These are phyloP conservation scores for Claviceps capensis DNA, from an alignment of 2,329 filamentous ascomycete genomes.

Conservation along the genomic window DNA sequence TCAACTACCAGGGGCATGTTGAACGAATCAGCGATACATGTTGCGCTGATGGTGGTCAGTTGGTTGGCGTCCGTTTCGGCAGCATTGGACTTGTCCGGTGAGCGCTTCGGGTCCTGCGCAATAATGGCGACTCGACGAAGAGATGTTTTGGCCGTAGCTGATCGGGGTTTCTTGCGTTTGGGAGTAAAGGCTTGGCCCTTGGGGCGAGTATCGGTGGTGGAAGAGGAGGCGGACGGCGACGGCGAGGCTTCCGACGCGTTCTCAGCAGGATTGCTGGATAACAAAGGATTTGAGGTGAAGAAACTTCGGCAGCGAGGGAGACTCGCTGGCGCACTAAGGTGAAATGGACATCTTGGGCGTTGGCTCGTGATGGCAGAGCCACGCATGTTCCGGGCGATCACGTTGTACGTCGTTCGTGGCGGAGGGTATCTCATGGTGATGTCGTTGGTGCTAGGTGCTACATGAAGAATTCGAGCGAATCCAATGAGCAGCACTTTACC, in stretches of 20 bases:
- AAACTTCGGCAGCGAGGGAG: slow-evolving; percentile 46
- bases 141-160: slow-evolving; percentile 50
- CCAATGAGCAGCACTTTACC: neutral
- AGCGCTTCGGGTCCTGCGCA: slow-evolving; percentile 48
- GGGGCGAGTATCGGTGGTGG: slow-evolving; percentile 3
- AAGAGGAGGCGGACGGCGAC: neutral
- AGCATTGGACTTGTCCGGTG: slow-evolving; percentile 17
- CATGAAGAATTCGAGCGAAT: slow-evolving; percentile 4
- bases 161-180: slow-evolving; percentile 34
- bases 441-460: slow-evolving; percentile 12
- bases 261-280: slow-evolving; percentile 22
- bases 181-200: slow-evolving; percentile 13
- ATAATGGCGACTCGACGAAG: slow-evolving; percentile 76
- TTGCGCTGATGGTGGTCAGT: slow-evolving; percentile 38
- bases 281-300: slow-evolving; percentile 50
- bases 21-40: slow-evolving; percentile 50
- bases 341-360: slow-evolving; percentile 26
- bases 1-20: slow-evolving; percentile 47
- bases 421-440: slow-evolving; percentile 20
- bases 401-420: slow-evolving; percentile 20
- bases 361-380: slow-evolving; percentile 13
- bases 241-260: slow-evolving; percentile 8
- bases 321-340: slow-evolving; percentile 28
- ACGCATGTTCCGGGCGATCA: slow-evolving; percentile 16
- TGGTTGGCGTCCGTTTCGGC: slow-evolving; percentile 19